phyloP scores from a whole-genome alignment of 2,329 filamentous ascomycete genomes.

The Claviceps sp. region DNA sequence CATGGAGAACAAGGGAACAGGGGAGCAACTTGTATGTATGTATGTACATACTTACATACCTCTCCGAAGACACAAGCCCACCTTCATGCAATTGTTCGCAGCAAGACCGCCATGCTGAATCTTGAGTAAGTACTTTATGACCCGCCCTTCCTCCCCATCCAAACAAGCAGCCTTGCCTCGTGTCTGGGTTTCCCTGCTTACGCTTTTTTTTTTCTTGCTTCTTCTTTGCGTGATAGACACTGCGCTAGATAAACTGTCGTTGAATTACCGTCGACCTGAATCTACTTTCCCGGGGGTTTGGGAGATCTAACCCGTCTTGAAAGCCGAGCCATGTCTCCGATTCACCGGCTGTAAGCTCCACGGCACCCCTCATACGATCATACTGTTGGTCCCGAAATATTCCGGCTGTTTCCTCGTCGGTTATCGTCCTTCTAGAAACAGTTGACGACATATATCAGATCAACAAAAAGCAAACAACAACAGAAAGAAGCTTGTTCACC shows the following conservation, averaged over 20 bases:
- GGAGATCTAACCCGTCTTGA: neutral
- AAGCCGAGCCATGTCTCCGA: conserved; percentile 1
- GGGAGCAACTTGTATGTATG: neutral
- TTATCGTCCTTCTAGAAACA: neutral
- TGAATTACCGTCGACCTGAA: neutral
- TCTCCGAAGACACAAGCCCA: conserved; percentile 1
- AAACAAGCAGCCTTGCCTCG: neutral
- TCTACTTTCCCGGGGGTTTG: neutral
- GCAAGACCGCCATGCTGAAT: neutral
- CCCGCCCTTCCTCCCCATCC: conserved; percentile 11
- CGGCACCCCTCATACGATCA: neutral
- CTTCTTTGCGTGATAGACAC: neutral
- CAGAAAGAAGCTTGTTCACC: neutral
- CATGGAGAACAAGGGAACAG: conserved; percentile 2
- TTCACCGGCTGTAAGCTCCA: neutral
- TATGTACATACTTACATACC: no score
- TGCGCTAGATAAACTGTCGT: neutral
- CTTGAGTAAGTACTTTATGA: conserved; percentile 15
- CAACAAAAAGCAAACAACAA: neutral
- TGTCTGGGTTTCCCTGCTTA: neutral
- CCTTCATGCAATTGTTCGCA: neutral
- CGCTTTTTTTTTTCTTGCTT: neutral
- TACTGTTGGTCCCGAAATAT: neutral
- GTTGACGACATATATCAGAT: neutral
- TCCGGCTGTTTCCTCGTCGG: neutral